Conservation (phyloP, 1,284 basidiomycete species). For the Ceratobasidium sp. region DNA sequence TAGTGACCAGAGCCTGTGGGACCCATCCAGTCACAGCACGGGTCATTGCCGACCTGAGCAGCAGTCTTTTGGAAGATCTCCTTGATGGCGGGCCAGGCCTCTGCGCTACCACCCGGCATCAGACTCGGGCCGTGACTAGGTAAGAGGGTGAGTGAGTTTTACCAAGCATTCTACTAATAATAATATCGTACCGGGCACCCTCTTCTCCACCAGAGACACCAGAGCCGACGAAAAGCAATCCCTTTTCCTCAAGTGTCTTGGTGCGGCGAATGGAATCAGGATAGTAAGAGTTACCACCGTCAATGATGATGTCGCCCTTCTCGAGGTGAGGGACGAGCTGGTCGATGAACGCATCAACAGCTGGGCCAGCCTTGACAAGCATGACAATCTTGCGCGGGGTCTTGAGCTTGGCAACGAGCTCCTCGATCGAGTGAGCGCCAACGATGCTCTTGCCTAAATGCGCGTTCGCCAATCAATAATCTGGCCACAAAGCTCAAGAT, state of each 20-base stretch:
- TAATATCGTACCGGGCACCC: conserved; percentile 80
- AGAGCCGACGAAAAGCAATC: conserved; percentile 95
- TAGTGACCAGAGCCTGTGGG: conserved; percentile 94
- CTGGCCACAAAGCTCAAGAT: conserved; percentile 21
- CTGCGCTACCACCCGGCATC: conserved; percentile 97
- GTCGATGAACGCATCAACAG: conserved; percentile 71
- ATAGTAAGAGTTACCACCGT: conserved; percentile 99
- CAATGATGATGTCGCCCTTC: conserved; percentile 90
- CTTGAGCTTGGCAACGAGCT: conserved; percentile 80
- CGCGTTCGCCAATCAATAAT: conserved; percentile 8
- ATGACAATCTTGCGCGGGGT: conserved; percentile 85
- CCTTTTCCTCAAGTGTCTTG: conserved; percentile 92
- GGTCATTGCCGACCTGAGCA: conserved; percentile 93
- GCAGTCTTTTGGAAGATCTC: conserved; percentile 98
- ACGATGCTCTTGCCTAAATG: conserved; percentile 87
- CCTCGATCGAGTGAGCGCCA: conserved; percentile 93
- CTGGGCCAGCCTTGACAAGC: conserved; percentile 88
- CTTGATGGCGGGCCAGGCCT: conserved; percentile 97
- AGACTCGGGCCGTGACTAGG: conserved; percentile 80
- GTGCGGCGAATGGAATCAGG: conserved; percentile 97
- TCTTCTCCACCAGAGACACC: conserved; percentile 99
- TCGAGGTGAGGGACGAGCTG: conserved; percentile 72
- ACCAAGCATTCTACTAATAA: not conserved
- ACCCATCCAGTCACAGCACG: conserved; percentile 99
- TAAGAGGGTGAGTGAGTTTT: not conserved